Conservation (phyloP, 2,329 filamentous ascomycete genomes). For the Cladosporium oxysporum region DNA sequence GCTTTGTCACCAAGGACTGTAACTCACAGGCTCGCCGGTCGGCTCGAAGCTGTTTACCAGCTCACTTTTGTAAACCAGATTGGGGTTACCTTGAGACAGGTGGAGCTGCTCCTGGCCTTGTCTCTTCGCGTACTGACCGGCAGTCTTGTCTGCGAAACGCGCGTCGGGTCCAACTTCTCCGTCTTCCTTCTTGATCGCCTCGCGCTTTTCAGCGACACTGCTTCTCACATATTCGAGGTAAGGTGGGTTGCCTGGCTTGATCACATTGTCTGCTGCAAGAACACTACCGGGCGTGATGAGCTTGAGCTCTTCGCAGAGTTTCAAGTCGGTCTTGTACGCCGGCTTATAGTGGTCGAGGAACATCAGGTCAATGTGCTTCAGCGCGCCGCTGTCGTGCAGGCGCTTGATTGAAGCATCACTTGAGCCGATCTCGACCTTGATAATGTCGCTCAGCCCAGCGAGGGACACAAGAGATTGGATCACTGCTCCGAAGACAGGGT, state of each 20-base stretch:
- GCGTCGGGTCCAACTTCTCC: slow-evolving; percentile 38
- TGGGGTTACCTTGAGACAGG: slow-evolving; percentile 59
- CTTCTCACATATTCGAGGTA: slow-evolving; percentile 71
- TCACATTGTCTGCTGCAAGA: slow-evolving; percentile 69
- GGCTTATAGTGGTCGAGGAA: slow-evolving; percentile 84
- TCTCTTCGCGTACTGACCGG: slow-evolving; percentile 52
- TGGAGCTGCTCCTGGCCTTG: slow-evolving; percentile 49
- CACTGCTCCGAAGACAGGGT: slow-evolving; percentile 72
- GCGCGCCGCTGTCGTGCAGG: slow-evolving; percentile 54
- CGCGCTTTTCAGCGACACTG: slow-evolving; percentile 62
- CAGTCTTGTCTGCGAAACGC: slow-evolving; percentile 47
- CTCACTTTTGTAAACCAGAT: slow-evolving; percentile 65
- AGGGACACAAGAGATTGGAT: slow-evolving; percentile 70
- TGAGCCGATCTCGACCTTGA: slow-evolving; percentile 69
- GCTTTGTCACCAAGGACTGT: too few relatives aligned
- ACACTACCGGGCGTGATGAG: slow-evolving; percentile 65
- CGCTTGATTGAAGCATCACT: slow-evolving; percentile 66
- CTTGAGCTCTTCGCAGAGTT: slow-evolving; percentile 71
- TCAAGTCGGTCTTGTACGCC: slow-evolving; percentile 71
- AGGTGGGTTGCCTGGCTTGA: slow-evolving; percentile 69
- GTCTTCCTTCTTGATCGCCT: slow-evolving; percentile 39
- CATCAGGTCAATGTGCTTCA: slow-evolving; percentile 67
- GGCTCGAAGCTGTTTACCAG: slow-evolving; percentile 68
- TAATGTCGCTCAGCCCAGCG: slow-evolving; percentile 69
- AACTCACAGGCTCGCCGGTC: slow-evolving; percentile 63